Evolutionary conservation across 2,329 filamentous ascomycete genomes (phyloP).

Genomic region (Chalaropsis thielavioides): DNA sequence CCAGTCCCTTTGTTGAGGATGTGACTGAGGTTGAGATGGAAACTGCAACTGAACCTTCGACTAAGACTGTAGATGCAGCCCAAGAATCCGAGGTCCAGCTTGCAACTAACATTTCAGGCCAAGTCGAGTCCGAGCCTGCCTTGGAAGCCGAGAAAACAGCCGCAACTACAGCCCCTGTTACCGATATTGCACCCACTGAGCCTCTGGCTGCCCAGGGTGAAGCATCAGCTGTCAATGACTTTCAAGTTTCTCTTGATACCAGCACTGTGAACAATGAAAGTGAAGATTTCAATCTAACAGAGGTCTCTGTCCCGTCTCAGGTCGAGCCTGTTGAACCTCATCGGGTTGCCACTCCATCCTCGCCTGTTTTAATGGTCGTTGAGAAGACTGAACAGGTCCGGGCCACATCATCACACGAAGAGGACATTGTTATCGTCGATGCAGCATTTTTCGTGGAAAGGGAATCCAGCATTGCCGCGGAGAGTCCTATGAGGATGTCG

Average conservation of each 20-base stretch:
- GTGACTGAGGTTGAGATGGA: not conserved
- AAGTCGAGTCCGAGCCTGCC: not conserved
- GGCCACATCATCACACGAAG: not conserved
- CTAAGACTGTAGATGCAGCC: not conserved
- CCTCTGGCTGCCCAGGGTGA: not conserved
- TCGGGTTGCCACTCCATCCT: not conserved
- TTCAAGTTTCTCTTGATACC: not conserved
- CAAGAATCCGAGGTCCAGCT: not conserved
- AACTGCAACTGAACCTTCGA: not conserved
- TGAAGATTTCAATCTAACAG: not conserved
- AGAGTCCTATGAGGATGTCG: constrained; percentile 10
- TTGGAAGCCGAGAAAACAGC: not conserved
- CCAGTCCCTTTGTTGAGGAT: not conserved
- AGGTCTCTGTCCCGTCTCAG: not conserved
- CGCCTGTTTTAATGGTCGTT: not conserved
- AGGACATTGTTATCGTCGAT: constrained; percentile 11
- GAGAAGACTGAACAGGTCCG: not conserved
- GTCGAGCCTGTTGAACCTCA: not conserved
- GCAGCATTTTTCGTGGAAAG: not conserved
- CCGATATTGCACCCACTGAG: not conserved
- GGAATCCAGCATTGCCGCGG: not conserved
- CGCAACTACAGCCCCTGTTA: not conserved
- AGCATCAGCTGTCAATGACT: not conserved
- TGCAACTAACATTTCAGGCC: not conserved
- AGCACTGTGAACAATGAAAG: not conserved